Conservation (phyloP, 2,329 filamentous ascomycete genomes). For the Colletotrichum eleusines region DNA sequence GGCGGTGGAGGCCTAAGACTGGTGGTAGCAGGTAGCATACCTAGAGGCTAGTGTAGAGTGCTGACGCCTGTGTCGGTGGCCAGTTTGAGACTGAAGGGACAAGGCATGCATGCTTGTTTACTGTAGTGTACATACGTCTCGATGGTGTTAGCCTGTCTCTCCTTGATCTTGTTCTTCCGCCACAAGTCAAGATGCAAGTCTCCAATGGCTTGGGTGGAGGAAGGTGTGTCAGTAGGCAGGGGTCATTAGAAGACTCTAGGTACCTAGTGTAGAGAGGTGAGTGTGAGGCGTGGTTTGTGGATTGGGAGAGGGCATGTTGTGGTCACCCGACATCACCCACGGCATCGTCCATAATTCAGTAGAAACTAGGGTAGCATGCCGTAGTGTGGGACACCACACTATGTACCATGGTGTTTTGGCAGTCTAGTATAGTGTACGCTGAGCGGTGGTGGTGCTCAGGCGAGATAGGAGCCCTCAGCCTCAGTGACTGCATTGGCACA, state of each 20-base stretch:
- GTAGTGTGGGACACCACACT: no score
- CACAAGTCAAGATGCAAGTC: background rate
- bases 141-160: background rate
- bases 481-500: constrained; percentile 21
- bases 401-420: no score
- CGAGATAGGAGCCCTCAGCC: background rate
- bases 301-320: constrained; percentile 8
- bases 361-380: no score
- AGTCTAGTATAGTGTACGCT: no score
- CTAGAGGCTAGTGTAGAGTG: no score
- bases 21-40: background rate
- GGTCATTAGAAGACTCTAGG: background rate
- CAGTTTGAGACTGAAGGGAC: background rate
- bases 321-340: constrained; percentile 1
- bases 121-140: background rate
- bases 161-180: constrained; percentile 7
- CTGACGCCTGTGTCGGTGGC: background rate
- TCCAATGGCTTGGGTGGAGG: constrained; percentile 11
- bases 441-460: background rate
- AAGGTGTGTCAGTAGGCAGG: background rate
- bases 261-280: no score
- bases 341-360: background rate
- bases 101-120: constrained; percentile 18
- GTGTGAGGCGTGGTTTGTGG: no score
- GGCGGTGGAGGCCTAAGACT: background rate